Percentiles rank a stretch among this genome's conserved stretches.
Evolutionary conservation across 2,329 filamentous ascomycete genomes (phyloP).

Genomic region (Zasmidium angulare): DNA sequence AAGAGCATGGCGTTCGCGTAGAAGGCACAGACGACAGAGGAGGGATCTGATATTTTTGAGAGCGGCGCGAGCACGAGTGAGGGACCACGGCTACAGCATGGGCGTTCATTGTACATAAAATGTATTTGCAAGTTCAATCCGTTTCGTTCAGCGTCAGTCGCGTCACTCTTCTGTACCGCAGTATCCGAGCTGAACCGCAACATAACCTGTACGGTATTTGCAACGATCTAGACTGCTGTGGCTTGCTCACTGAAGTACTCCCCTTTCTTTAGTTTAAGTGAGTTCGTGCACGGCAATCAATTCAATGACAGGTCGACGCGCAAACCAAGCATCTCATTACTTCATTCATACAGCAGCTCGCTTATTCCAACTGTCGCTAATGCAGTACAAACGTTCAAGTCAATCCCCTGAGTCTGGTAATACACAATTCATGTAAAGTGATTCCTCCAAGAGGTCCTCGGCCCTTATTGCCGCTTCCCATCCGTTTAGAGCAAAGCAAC

Average conservation of each 20-base stretch:
- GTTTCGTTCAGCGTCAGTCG: background rate
- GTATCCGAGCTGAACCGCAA: no score
- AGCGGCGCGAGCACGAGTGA: background rate
- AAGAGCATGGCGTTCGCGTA: slow-evolving; percentile 75
- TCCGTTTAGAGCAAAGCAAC: slow-evolving; percentile 21
- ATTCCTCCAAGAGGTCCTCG: background rate
- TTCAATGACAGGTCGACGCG: no score
- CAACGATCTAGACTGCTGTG: no score
- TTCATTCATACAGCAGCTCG: background rate
- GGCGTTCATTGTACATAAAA: background rate
- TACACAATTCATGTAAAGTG: no score
- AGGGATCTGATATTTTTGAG: background rate
- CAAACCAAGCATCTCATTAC: background rate
- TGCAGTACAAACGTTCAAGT: background rate
- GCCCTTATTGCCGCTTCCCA: background rate
- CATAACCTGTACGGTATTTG: no score
- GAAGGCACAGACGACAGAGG: background rate
- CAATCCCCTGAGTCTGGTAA: background rate
- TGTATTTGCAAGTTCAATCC: slow-evolving; percentile 1
- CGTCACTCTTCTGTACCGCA: no score
- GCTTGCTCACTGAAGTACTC: no score
- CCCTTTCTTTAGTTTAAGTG: no score
- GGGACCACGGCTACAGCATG: background rate
- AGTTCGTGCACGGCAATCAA: no score
- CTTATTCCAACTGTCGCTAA: background rate